Evolutionary conservation across 352 stramenopile genomes (phyloP), one percentile per base, ranked within the genome.

Genomic region (Phytophthora sp.): DNA sequence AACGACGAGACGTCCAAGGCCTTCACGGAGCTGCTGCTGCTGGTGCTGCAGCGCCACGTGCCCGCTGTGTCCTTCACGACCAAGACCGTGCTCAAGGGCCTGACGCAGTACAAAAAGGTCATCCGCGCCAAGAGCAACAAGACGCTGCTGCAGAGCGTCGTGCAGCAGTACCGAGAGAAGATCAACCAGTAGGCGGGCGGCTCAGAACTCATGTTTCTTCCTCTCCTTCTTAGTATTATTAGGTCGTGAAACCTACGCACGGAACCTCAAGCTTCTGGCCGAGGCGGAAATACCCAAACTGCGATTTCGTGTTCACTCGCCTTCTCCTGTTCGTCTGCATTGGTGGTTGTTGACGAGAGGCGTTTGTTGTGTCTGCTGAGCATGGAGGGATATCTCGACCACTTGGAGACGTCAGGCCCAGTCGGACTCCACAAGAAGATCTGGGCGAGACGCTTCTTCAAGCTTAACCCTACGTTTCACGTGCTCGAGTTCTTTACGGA

Each of bases 351-450:
- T 38, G 31, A 6, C 10, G 18, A n/a, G 32, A 20, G 28, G 28
- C 28, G 28, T 48, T 28, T n/a, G n/a, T n/a, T 31, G 24, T 54
- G n/a, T 31, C 23, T 30, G 49, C 11, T 50, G 28, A 34, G 3
- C 3, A 89, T 89, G 82, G 62, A 89, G 39, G 82, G 82, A 55
- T 86, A 79, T 11, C 59, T 91, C 21, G 80, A 88, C 48, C 70
- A 87, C 41, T 52, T 91, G 39, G 78, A 87, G 39, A 48, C 44
- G 30, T 44, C 53, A 10, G 26, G 64, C 13, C n/a, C 41, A 28
- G 24, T 51, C 27, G 56, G 84, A n/a, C 38, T 62, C 41, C 62
- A 75, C 35, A 74, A 69, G 50, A 78, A 79, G 52, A 26, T 50
- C 13, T 92, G 83, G 83, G 74, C 54, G 31, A 66, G 57, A 6